These are phyloP conservation scores for Scytalidium lignicola DNA, from an alignment of 2,329 filamentous ascomycete genomes.

Conservation along the genomic window DNA sequence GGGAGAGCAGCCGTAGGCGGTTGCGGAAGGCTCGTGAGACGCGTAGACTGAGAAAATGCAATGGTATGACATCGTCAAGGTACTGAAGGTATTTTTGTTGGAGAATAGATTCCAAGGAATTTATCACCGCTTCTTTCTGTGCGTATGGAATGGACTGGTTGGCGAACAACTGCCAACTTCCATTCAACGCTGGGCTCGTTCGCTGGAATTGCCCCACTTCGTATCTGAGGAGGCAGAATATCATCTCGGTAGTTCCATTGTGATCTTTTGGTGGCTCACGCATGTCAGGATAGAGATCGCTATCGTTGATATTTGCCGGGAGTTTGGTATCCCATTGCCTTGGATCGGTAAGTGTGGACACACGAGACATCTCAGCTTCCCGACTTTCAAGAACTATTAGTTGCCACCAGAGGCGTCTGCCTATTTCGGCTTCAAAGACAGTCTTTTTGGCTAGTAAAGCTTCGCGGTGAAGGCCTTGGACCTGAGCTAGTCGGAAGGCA, in stretches of 20 bases:
- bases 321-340: constrained; percentile 41
- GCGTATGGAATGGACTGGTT: constrained; percentile 1
- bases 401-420: constrained; percentile 58
- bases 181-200: background rate
- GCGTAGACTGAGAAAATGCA: constrained; percentile 28
- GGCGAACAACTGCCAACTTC: background rate
- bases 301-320: constrained; percentile 31
- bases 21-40: constrained; percentile 23
- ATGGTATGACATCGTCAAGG: constrained; percentile 35
- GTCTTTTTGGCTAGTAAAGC: constrained; percentile 25
- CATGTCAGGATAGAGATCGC: constrained; percentile 17
- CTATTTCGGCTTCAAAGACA: constrained; percentile 55
- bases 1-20: constrained; percentile 27
- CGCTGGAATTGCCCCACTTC: constrained; percentile 21
- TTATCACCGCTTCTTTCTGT: constrained; percentile 23
- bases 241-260: constrained; percentile 25
- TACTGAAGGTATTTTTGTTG: constrained; percentile 36
- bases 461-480: constrained; percentile 45
- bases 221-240: constrained; percentile 25
- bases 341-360: constrained; percentile 37
- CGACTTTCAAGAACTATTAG: constrained; percentile 56
- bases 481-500: constrained; percentile 42
- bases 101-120: constrained; percentile 26
- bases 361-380: constrained; percentile 48
- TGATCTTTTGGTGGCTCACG: constrained; percentile 11